Percentiles rank a stretch among this genome's conserved stretches.
phyloP scores from a whole-genome alignment of 768 basidiomycete species.

The Leccinum olivaceopallidum region DNA sequence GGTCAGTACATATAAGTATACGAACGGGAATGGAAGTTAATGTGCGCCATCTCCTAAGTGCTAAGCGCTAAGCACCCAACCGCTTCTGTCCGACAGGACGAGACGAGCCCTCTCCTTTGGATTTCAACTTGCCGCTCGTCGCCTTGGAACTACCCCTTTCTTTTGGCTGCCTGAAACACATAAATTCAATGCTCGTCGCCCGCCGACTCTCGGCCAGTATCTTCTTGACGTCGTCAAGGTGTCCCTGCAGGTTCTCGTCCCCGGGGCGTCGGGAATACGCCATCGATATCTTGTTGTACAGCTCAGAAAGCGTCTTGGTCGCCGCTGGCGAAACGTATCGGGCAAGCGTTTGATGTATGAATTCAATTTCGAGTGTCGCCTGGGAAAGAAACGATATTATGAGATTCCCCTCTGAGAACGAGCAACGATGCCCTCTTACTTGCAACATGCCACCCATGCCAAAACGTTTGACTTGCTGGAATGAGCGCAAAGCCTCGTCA shows the following conservation, averaged over 20 bases:
- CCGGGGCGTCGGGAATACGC: conserved; percentile 85
- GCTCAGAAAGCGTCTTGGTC: conserved; percentile 81
- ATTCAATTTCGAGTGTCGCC: conserved; percentile 99
- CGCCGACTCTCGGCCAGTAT: conserved; percentile 84
- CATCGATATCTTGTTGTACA: conserved; percentile 94
- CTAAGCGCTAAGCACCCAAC: background rate
- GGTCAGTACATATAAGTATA: background rate
- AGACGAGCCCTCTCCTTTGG: conserved; percentile 18
- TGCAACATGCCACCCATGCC: conserved; percentile 99
- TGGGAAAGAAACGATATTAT: conserved; percentile 32
- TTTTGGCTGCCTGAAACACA: conserved; percentile 87
- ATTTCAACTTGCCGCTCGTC: conserved; percentile 17
- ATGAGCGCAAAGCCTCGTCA: conserved; percentile 78
- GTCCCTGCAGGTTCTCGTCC: conserved; percentile 82
- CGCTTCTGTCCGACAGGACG: conserved; percentile 27
- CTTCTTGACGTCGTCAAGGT: conserved; percentile 90
- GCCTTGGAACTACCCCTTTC: conserved; percentile 27
- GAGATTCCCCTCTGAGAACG: background rate
- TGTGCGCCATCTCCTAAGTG: background rate
- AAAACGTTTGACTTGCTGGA: conserved; percentile 87
- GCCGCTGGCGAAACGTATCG: conserved; percentile 84
- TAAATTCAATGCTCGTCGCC: conserved; percentile 91
- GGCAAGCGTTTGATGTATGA: conserved; percentile 94
- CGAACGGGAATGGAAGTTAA: background rate
- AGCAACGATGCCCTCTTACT: conserved; percentile 48